Evolutionary conservation across 768 basidiomycete species (phyloP).

Genomic region (Hypholoma sublateritium): DNA sequence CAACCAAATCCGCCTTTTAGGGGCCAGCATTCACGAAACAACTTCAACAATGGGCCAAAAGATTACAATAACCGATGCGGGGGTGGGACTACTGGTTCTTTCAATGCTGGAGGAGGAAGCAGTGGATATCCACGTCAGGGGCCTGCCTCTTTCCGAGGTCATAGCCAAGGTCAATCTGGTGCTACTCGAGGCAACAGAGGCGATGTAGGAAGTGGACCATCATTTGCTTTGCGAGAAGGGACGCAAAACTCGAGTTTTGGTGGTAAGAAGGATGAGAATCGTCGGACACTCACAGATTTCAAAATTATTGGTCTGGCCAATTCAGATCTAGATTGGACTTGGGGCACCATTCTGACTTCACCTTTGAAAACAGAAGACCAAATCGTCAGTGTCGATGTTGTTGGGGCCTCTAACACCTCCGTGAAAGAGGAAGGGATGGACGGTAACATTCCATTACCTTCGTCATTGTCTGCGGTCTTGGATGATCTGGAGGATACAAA

Average conservation of each 20-base stretch:
- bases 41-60: slow-evolving; percentile 55
- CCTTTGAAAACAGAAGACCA: slow-evolving; percentile 35
- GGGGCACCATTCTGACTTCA: slow-evolving; percentile 63
- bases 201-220: slow-evolving; percentile 35
- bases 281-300: slow-evolving; percentile 96
- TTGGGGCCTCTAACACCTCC: slow-evolving; percentile 29
- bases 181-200: slow-evolving; percentile 39
- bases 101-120: slow-evolving; percentile 41
- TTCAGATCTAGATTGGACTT: slow-evolving; percentile 79
- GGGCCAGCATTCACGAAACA: slow-evolving; percentile 64
- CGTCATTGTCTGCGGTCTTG: slow-evolving; percentile 19
- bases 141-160: slow-evolving; percentile 56
- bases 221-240: slow-evolving; percentile 52
- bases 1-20: slow-evolving; percentile 49
- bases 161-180: slow-evolving; percentile 56
- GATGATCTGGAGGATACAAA: slow-evolving; percentile 27
- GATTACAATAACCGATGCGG: slow-evolving; percentile 67
- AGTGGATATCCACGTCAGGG: slow-evolving; percentile 34
- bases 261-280: slow-evolving; percentile 86
- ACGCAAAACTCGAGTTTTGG: slow-evolving; percentile 41
- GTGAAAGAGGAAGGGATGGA: slow-evolving; percentile 36
- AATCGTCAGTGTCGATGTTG: slow-evolving; percentile 23
- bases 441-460: slow-evolving; percentile 21
- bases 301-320: slow-evolving; percentile 92
- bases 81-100: slow-evolving; percentile 64